Evolutionary conservation across 73 alveolate genomes (phyloP).

Genomic region (Paramecium sexaurelia): DNA sequence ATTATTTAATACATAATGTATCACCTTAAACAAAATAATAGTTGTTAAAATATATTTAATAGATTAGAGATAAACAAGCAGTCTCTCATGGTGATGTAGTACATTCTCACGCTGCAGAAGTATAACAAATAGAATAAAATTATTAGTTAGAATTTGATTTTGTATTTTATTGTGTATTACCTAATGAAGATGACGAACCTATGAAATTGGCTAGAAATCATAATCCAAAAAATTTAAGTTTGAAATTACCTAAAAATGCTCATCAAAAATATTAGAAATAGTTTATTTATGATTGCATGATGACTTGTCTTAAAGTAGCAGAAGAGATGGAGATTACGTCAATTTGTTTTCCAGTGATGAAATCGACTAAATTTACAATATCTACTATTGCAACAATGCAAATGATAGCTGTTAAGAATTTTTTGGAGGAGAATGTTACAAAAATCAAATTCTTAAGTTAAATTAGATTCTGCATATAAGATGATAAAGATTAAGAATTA

Average conservation of each 20-base stretch:
- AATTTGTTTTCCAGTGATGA: constrained; percentile 38
- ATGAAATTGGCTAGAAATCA: background rate
- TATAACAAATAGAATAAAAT: background rate
- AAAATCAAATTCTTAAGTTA: background rate
- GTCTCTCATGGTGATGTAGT: constrained; percentile 25
- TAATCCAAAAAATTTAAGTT: background rate
- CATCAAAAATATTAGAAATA: constrained; percentile 7
- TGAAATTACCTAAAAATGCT: background rate
- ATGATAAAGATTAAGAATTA: background rate
- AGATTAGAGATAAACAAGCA: background rate
- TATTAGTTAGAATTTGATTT: constrained; percentile 41
- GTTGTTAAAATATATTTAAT: background rate
- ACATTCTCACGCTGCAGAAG: constrained; percentile 45
- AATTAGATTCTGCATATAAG: background rate
- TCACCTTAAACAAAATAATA: background rate
- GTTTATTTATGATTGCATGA: constrained; percentile 46
- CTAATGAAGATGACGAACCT: constrained; percentile 33
- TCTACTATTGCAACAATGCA: constrained; percentile 22
- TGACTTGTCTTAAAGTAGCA: constrained; percentile 24
- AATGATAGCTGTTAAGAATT: constrained; percentile 32
- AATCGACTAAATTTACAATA: background rate
- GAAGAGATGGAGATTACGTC: constrained; percentile 8
- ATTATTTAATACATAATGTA: background rate
- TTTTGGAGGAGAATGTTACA: background rate
- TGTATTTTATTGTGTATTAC: constrained; percentile 36